Base-by-base conservation (phyloP, 2,329 filamentous ascomycete genomes). In the Alternaria conjuncta region DNA sequence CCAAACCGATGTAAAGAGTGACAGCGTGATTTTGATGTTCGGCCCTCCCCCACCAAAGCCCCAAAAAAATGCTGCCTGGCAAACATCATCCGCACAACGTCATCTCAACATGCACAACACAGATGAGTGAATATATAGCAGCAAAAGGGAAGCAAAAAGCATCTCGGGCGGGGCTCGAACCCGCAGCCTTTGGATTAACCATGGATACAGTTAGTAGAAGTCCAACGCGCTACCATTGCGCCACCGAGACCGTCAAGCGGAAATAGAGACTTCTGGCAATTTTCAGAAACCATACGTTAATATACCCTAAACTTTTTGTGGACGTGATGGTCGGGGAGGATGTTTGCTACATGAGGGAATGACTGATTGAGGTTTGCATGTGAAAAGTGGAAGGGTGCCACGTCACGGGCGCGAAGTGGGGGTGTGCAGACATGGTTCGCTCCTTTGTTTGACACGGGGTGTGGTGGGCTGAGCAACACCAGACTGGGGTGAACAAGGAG, bases 211-310 rank as follows among this genome's bases (percentile, higher is more conserved):
- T 21, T 46, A 32, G 60, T 75, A 75, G 71, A 75, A 75, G 72
- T 75, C 72, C 71, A 74, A 74, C 72, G 72, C 72, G 72, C 72
- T 75, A 75, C 72, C 72, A 75, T 75, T 75, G 72, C 72, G 72
- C 72, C 72, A 75, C 70, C 67, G 71, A 72, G 71, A 71, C 71
- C 65, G 55, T 55, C 49, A 57, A 60, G 47, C 63, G 65, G 67
- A 69, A 71, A 70, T 71, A 50, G 23, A 65, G 63, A 72, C 66
- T 71, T 72, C 66, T 74, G 69, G 55, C 9, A 25, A 21, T 41
- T 63, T 67, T 61, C 23, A 1, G 18, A 59, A 61, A 23, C 55
- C 13, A 2, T 20, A 6, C 9, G 12, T 13, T 8, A 5, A 12
- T 59, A 44, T 57, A 63, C 53, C 6, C 10, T 4, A 25, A 0